These are phyloP conservation scores for Ophiosphaerella narmari DNA, from an alignment of 2,329 filamentous ascomycete species.

Conservation along the genomic window DNA sequence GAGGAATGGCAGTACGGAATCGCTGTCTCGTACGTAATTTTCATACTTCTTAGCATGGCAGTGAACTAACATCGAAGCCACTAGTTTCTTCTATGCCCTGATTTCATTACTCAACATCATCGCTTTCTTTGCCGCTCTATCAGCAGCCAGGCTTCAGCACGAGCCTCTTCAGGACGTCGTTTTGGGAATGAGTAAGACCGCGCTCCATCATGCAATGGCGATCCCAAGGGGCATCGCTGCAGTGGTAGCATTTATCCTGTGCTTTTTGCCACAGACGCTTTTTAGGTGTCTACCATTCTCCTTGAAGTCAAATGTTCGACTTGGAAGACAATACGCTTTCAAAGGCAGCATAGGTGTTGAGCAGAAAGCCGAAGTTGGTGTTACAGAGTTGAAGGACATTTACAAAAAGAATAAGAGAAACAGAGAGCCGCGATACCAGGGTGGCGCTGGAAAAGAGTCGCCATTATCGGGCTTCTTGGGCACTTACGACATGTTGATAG, in stretches of 20 bases:
- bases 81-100: conserved; percentile 15
- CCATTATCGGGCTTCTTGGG: conserved; percentile 30
- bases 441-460: conserved; percentile 3
- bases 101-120: conserved; percentile 16
- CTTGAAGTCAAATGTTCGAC: conserved; percentile 20
- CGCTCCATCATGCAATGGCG: background rate
- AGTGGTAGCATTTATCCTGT: conserved; percentile 3
- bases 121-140: conserved; percentile 5
- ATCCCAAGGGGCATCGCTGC: conserved; percentile 3
- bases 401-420: conserved; percentile 1
- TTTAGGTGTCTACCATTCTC: conserved; percentile 25
- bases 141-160: background rate
- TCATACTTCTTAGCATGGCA: background rate
- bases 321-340: conserved; percentile 16
- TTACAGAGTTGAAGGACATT: conserved; percentile 9
- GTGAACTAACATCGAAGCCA: background rate
- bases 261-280: conserved; percentile 10
- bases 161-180: background rate
- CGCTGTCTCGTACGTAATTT: conserved; percentile 16
- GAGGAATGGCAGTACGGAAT: conserved; percentile 29
- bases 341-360: conserved; percentile 19
- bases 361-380: conserved; percentile 14
- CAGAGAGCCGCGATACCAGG: conserved; percentile 2
- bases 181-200: background rate
- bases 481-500: conserved; percentile 37